Evolutionary conservation across 345 rosid species (phyloP), one percentile per base, ranked within the genome.

Genomic region (Eucalyptus tenuipes): DNA sequence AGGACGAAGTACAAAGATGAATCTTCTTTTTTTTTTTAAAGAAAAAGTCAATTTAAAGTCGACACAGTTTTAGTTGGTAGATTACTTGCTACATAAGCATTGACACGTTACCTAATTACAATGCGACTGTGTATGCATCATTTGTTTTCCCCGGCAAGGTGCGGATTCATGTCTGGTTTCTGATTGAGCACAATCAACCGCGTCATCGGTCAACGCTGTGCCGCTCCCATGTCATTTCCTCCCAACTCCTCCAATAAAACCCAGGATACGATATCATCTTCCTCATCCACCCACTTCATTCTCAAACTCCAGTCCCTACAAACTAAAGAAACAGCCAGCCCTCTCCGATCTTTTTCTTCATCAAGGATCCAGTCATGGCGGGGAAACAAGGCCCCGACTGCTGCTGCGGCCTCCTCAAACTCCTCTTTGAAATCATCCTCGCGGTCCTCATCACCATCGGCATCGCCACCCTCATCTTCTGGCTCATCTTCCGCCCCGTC

Each of bases 401-500:
- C 91, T 88, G 94, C 88, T 95, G 97, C 91, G 96, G 98, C 89
- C 94, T 96, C 87, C 87, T 97, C 16, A 91, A 88, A 85, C 79
- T 92, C 88, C 87, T 97, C 50, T 40, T 90, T 89, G 93, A 95
- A 87, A 57, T 95, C 79, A 81, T 95, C 85, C 8, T 92, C 90
- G 49, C 94, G 40, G 37, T 89, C 31, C 89, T 92, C 33, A 49
- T 95, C 87, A 68, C 91, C 89, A n/a, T 94, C 11, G 96, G 96
- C 88, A 86, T 92, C 40, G 92, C 92, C 24, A 92, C 91, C 71
- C 89, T 97, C 86, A 50, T 95, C 86, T 57, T 92, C 86, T 95
- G 98, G 97, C 95, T 95, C 86, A 88, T 95, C 12, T 88, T 96
- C 90, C 97, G 96, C 33, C 98, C 98, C n/a, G 49, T 88, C 66